A percentile compares a stretch with the other conserved stretches of the same genome.
Evolutionary conservation across 495 filamentous ascomycete species (phyloP).

Genomic region (Neurospora sp.): DNA sequence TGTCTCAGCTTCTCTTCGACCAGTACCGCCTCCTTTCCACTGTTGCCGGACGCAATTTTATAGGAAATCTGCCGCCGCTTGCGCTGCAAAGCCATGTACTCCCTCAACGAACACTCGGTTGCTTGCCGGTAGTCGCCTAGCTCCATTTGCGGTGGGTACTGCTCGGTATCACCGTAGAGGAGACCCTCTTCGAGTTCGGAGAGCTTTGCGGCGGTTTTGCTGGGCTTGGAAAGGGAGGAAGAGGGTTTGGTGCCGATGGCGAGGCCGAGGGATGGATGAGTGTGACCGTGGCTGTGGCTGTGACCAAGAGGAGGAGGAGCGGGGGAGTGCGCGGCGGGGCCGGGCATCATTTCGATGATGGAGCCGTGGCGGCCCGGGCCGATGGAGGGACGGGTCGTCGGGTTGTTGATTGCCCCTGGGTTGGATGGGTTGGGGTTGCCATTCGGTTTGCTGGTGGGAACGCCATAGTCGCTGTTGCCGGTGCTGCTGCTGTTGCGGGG

Average conservation of each 20-base stretch:
- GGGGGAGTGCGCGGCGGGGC: neutral
- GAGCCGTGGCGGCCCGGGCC: slow-evolving; percentile 1
- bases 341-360: slow-evolving; percentile 6
- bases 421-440: too few relatives aligned
- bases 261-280: neutral
- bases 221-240: slow-evolving; percentile 1
- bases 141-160: neutral
- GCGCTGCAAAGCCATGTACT: slow-evolving; percentile 25
- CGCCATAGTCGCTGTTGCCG: neutral
- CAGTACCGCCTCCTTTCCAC: slow-evolving; percentile 5
- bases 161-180: neutral
- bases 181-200: neutral
- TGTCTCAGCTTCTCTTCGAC: slow-evolving; percentile 23
- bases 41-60: neutral
- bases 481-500: neutral
- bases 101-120: slow-evolving; percentile 24
- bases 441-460: neutral
- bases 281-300: neutral
- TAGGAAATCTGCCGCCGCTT: slow-evolving; percentile 4
- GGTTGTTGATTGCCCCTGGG: slow-evolving; percentile 14
- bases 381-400: slow-evolving; percentile 7
- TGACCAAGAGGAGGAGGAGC: slow-evolving; percentile 2
- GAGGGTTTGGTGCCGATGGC: neutral
- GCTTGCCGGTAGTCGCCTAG: slow-evolving; percentile 12
- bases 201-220: neutral